Evolutionary conservation across 2,329 filamentous ascomycete genomes (phyloP).

Genomic region (Gaeumannomyces tritici): DNA sequence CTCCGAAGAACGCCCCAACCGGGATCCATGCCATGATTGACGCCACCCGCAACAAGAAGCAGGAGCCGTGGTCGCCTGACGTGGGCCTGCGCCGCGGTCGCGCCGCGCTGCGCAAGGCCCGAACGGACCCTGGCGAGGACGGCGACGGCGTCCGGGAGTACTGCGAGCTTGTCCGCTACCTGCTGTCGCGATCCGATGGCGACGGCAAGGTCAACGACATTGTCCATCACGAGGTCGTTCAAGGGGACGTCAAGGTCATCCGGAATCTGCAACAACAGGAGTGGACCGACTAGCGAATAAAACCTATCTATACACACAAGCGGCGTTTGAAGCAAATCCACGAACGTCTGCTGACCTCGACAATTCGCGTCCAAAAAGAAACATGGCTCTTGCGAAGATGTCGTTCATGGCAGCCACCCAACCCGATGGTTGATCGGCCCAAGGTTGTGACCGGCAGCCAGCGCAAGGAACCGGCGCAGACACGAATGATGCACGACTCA

Average conservation of each 20-base stretch:
- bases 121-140: slow-evolving; percentile 39
- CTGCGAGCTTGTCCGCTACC: slow-evolving; percentile 42
- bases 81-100: slow-evolving; percentile 47
- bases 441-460: background rate
- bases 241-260: slow-evolving; percentile 42
- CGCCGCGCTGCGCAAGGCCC: slow-evolving; percentile 39
- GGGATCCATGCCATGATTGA: slow-evolving; percentile 9
- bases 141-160: slow-evolving; percentile 54
- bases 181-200: slow-evolving; percentile 26
- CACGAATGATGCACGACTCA: background rate
- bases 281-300: background rate
- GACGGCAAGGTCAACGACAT: slow-evolving; percentile 19
- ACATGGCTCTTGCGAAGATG: background rate
- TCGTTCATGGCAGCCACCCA: background rate
- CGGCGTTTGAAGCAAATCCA: background rate
- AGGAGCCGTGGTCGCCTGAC: slow-evolving; percentile 45
- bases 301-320: background rate
- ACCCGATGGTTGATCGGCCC: background rate
- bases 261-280: slow-evolving; percentile 24
- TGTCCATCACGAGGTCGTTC: slow-evolving; percentile 33
- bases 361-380: background rate
- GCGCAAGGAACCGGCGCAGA: background rate
- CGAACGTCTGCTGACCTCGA: background rate
- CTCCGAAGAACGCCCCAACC: slow-evolving; percentile 20
- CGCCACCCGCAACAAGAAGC: slow-evolving; percentile 14